These are phyloP conservation scores for Glaciozyma martinii DNA, from an alignment of 768 basidiomycete genomes.

Conservation along the genomic window DNA sequence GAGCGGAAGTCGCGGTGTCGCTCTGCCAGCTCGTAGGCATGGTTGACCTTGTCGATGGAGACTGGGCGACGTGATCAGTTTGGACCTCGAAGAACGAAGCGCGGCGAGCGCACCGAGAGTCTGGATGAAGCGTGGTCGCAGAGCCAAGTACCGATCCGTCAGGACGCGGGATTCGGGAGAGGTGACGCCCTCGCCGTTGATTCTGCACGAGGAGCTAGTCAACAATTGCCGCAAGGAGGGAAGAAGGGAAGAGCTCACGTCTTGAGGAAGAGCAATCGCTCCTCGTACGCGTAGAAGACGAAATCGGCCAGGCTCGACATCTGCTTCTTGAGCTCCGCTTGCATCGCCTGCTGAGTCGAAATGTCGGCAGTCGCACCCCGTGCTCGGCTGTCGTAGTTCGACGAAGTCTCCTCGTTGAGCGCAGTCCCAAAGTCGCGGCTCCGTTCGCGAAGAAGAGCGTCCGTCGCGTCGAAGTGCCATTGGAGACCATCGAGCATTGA, in stretches of 20 bases:
- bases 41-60: conserved; percentile 53
- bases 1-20: conserved; percentile 75
- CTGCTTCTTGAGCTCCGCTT: conserved; percentile 38
- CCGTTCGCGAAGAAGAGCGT: conserved; percentile 38
- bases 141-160: conserved; percentile 56
- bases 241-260: neutral
- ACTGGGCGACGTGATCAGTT: conserved; percentile 44
- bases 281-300: conserved; percentile 28
- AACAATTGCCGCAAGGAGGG: neutral
- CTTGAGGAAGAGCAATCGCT: conserved; percentile 25
- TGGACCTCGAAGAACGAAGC: neutral
- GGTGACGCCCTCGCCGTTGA: conserved; percentile 39
- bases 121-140: conserved; percentile 68
- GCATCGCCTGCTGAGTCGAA: conserved; percentile 30
- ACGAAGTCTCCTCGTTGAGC: conserved; percentile 32
- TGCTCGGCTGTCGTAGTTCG: neutral
- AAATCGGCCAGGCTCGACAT: conserved; percentile 40
- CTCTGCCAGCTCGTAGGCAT: conserved; percentile 77
- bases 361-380: neutral
- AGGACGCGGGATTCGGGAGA: conserved; percentile 55
- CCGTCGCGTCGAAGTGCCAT: conserved; percentile 55
- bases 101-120: conserved; percentile 60
- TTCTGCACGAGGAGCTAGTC: neutral
- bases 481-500: conserved; percentile 59
- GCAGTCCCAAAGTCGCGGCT: conserved; percentile 38